Conservation (phyloP, 2,329 filamentous ascomycete species). For the Apiospora phragmitis region DNA sequence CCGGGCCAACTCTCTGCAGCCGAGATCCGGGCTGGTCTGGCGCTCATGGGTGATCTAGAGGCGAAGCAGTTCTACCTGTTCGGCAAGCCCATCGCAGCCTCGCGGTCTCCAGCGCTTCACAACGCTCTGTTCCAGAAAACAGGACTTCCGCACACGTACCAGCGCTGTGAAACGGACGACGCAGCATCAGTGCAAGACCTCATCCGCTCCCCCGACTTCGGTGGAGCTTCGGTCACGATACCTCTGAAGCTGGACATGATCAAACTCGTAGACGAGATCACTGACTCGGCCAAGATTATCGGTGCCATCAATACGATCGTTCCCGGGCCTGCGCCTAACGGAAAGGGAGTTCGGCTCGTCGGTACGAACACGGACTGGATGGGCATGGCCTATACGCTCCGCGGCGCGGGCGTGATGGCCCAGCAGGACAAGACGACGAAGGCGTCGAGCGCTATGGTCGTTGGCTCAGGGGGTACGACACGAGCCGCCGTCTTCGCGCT, state of each 20-base stretch:
- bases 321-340: constrained; percentile 46
- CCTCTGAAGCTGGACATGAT: constrained; percentile 91
- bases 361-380: constrained; percentile 97
- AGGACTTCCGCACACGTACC: constrained; percentile 85
- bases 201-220: constrained; percentile 74
- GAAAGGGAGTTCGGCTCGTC: constrained; percentile 54
- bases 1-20: constrained; percentile 89
- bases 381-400: constrained; percentile 83
- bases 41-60: constrained; percentile 76
- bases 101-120: constrained; percentile 85
- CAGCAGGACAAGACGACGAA: constrained; percentile 33
- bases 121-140: constrained; percentile 76
- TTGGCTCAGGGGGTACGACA: constrained; percentile 90
- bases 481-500: constrained; percentile 89
- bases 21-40: constrained; percentile 79
- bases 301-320: constrained; percentile 96
- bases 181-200: constrained; percentile 61
- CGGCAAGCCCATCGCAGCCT: constrained; percentile 79
- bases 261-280: constrained; percentile 75
- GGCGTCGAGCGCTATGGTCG: constrained; percentile 68
- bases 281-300: constrained; percentile 76
- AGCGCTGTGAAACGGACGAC: constrained; percentile 70
- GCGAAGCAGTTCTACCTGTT: constrained; percentile 82
- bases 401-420: constrained; percentile 60
- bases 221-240: constrained; percentile 93